Percentiles rank a stretch among this genome's conserved stretches.
Evolutionary conservation across 2,329 filamentous ascomycete genomes (phyloP).

Genomic region (Didymella lethalis): DNA sequence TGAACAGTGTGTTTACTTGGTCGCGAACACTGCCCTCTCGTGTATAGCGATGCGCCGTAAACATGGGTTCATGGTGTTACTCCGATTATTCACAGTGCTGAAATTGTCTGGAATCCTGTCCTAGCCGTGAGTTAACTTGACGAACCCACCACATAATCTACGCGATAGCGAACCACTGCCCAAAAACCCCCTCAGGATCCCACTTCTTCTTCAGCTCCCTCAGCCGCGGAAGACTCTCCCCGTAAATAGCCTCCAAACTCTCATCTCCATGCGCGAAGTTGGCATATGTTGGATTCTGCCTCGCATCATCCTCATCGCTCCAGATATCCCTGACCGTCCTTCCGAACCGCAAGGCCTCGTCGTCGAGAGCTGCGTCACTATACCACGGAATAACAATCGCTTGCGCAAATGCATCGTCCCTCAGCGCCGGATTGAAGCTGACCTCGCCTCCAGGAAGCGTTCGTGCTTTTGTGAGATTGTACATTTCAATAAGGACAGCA

Average conservation of each 20-base stretch:
- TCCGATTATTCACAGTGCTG: too few relatives aligned
- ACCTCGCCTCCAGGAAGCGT: constrained; percentile 15
- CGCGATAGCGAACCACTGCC: constrained; percentile 40
- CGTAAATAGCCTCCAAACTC: constrained; percentile 33
- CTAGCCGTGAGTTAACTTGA: not conserved
- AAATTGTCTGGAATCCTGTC: not conserved
- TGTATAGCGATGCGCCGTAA: not conserved
- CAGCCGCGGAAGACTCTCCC: constrained; percentile 30
- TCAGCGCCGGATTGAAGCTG: constrained; percentile 42
- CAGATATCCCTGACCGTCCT: constrained; percentile 41
- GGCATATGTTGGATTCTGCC: constrained; percentile 34
- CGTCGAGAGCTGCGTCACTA: constrained; percentile 46
- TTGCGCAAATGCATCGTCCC: constrained; percentile 48
- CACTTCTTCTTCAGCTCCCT: constrained; percentile 35
- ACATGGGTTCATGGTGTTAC: not conserved
- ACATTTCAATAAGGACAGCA: constrained; percentile 48
- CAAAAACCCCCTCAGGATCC: constrained; percentile 36
- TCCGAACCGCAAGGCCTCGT: constrained; percentile 47
- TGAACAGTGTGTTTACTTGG: not conserved
- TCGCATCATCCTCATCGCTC: constrained; percentile 25
- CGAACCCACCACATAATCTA: not conserved
- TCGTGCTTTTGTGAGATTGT: constrained; percentile 47
- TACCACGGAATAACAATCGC: constrained; percentile 54
- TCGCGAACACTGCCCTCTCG: not conserved
- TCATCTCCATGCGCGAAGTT: constrained; percentile 44